Evolutionary conservation across 345 rosid species (phyloP).

Genomic region (Moricandia arvensis): DNA sequence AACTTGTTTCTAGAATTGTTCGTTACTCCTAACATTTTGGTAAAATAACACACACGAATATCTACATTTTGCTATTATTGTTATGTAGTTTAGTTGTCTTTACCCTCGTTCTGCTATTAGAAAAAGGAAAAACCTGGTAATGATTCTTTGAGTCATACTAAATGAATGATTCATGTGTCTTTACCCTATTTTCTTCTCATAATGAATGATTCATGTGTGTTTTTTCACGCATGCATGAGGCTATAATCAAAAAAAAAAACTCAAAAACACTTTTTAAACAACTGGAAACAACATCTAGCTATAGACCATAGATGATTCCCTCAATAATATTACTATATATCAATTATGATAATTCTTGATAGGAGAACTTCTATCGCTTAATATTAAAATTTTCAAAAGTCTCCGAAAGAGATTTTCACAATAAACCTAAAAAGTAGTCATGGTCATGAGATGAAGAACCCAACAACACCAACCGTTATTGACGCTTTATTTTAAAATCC

Average conservation of each 20-base stretch:
- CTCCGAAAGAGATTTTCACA: background rate
- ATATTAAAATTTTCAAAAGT: background rate
- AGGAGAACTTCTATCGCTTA: background rate
- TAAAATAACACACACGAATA: background rate
- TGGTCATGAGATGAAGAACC: slow-evolving; percentile 27
- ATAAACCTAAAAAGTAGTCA: slow-evolving; percentile 28
- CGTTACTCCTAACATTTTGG: background rate
- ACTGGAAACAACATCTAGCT: background rate
- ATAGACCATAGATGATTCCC: background rate
- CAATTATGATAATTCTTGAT: background rate
- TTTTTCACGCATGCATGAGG: background rate
- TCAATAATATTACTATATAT: background rate
- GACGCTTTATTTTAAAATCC: slow-evolving; percentile 32
- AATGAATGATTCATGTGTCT: background rate
- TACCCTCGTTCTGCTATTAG: background rate
- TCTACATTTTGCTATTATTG: background rate
- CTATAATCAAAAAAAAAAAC: background rate
- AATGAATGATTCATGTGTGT: background rate
- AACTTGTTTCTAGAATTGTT: background rate
- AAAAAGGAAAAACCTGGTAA: background rate
- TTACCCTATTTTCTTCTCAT: background rate
- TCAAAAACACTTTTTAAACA: background rate
- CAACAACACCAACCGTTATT: slow-evolving; percentile 25
- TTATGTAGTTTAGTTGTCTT: background rate
- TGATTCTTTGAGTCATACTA: background rate